Conservation (phyloP, 306 rosid species). For the Herpetospermum pedunculosum region DNA sequence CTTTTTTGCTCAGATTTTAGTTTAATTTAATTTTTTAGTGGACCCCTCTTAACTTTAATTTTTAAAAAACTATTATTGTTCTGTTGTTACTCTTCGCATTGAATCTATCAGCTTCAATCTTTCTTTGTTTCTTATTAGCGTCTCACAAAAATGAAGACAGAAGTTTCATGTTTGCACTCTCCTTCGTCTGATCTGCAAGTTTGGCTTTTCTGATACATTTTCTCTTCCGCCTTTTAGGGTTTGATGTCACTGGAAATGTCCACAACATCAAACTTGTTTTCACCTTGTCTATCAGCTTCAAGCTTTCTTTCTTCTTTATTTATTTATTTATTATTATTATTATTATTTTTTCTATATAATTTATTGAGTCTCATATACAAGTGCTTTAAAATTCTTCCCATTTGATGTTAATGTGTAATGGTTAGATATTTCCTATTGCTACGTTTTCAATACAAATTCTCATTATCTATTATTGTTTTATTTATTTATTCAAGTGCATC, state of each 20-base stretch:
- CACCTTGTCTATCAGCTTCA: background rate
- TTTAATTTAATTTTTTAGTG: too few species aligned
- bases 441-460: background rate
- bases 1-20: background rate
- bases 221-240: background rate
- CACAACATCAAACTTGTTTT: background rate
- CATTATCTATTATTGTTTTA: background rate
- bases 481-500: background rate
- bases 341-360: too few species aligned
- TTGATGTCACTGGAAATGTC: too few species aligned
- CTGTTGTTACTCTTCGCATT: background rate
- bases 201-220: constrained; percentile 47
- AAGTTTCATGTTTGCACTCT: constrained; percentile 40
- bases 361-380: background rate
- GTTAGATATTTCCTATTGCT: background rate
- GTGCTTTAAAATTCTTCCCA: background rate
- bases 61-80: too few species aligned
- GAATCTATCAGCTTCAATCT: too few species aligned
- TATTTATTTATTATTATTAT: too few species aligned
- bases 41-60: background rate
- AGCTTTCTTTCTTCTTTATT: too few species aligned
- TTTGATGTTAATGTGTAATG: background rate
- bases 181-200: constrained; percentile 32
- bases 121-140: background rate
- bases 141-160: constrained; percentile 26